These are phyloP conservation scores for Solanum virginianum DNA, from an alignment of 257 asterid species.

Conservation along the genomic window DNA sequence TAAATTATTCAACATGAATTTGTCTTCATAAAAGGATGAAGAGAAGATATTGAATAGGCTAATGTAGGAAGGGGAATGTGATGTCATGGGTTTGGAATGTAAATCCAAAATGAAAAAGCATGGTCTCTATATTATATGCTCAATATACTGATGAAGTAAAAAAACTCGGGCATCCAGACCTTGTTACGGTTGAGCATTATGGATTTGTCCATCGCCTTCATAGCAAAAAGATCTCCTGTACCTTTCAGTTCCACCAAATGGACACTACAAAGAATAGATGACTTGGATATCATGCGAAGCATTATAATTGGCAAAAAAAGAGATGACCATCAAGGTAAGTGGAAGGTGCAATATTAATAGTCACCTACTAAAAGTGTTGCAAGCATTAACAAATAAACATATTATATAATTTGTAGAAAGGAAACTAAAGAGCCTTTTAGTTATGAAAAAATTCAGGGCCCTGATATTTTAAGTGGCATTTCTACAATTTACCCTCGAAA, in stretches of 20 bases:
- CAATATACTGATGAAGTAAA: not conserved
- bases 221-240: slow-evolving; percentile 65
- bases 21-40: not conserved
- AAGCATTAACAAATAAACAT: not conserved
- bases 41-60: not conserved
- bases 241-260: slow-evolving; percentile 93
- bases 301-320: not conserved
- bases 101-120: not conserved
- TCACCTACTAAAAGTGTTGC: not conserved
- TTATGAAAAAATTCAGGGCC: not conserved
- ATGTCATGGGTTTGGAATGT: not conserved
- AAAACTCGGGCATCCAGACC: slow-evolving; percentile 20
- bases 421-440: not conserved
- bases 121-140: not conserved
- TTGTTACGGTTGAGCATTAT: slow-evolving; percentile 89
- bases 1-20: not conserved
- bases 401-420: not conserved
- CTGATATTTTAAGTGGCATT: not conserved
- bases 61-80: not conserved
- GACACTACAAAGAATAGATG: slow-evolving; percentile 49
- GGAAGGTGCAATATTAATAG: not conserved
- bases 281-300: not conserved
- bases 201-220: slow-evolving; percentile 98
- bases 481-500: not conserved
- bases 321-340: not conserved